These are phyloP conservation scores for Thuidium tamariscinum DNA, from an alignment of 225 moss, liverwort and hornwort genomes.

Conservation along the genomic window DNA sequence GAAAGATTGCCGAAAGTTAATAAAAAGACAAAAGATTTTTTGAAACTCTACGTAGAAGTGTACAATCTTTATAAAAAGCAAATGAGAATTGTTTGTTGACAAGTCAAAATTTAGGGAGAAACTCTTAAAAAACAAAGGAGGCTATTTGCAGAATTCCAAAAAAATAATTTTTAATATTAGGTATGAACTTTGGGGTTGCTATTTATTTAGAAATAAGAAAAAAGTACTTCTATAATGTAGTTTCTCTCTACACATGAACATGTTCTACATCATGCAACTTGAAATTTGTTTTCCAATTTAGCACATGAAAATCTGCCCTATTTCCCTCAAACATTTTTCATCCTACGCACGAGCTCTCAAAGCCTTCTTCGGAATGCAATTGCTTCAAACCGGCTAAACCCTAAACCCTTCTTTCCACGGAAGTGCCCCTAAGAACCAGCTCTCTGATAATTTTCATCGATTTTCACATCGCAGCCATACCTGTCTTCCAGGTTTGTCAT, in stretches of 20 bases:
- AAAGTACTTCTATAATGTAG: background rate
- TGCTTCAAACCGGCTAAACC: background rate
- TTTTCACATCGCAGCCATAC: background rate
- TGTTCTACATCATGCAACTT: too few species aligned
- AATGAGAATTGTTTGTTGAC: background rate
- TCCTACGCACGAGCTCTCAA: background rate
- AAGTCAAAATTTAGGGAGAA: background rate
- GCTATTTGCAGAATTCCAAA: rapidly evolving
- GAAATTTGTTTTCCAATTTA: background rate
- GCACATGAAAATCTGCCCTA: background rate
- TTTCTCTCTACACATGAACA: background rate
- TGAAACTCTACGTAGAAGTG: rapidly evolving
- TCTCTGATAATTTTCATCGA: background rate
- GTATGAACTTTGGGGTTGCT: background rate
- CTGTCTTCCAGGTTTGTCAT: slow-evolving; percentile 6
- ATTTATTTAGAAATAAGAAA: rapidly evolving
- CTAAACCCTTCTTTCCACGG: background rate
- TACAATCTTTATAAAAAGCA: background rate
- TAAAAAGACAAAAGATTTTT: background rate
- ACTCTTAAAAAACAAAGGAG: background rate
- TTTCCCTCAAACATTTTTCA: background rate
- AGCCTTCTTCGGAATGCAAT: background rate
- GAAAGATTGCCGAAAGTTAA: background rate
- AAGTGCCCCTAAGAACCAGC: background rate
- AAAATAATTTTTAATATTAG: background rate